Percentiles rank a stretch among this genome's conserved stretches.
Conservation (phyloP, 768 basidiomycete species). For the Gymnopilus junonius region DNA sequence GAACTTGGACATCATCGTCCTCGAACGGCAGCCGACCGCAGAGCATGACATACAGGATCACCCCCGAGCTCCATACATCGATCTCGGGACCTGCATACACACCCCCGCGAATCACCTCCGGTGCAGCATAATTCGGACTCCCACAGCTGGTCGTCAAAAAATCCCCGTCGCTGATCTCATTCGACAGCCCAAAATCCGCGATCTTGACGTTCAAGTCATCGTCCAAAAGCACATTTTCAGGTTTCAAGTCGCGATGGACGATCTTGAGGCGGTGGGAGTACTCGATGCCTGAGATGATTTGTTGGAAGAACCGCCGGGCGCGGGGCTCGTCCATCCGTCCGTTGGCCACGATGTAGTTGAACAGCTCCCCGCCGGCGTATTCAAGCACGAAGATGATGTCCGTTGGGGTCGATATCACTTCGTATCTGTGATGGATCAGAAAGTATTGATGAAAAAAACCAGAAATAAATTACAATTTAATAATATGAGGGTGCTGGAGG, state of each 20-base stretch:
- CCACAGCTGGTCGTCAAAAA: constrained; percentile 98
- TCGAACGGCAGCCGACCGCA: constrained; percentile 96
- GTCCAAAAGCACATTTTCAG: constrained; percentile 91
- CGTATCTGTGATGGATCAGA: constrained; percentile 54
- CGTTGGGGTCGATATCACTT: constrained; percentile 89
- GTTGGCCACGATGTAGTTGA: constrained; percentile 96
- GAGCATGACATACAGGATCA: constrained; percentile 98
- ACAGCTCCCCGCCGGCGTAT: constrained; percentile 94
- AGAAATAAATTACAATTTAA: constrained; percentile 79
- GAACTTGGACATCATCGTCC: constrained; percentile 90
- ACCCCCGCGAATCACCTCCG: constrained; percentile 95
- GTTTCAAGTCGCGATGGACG: constrained; percentile 97
- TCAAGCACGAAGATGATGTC: constrained; percentile 99
- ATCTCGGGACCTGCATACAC: constrained; percentile 98
- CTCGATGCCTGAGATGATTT: constrained; percentile 96
- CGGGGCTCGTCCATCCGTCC: constrained; percentile 89
- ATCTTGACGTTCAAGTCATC: constrained; percentile 93
- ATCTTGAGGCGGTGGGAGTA: constrained; percentile 97
- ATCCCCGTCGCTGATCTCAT: constrained; percentile 95
- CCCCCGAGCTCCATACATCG: constrained; percentile 98
- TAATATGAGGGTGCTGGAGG: constrained; percentile 94
- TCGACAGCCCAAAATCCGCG: constrained; percentile 97
- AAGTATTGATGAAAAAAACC: neutral
- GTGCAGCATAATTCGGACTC: constrained; percentile 98
- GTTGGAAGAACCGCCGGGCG: constrained; percentile 96